phyloP scores from a whole-genome alignment of 768 basidiomycete genomes.

The Pisolithus orientalis region DNA sequence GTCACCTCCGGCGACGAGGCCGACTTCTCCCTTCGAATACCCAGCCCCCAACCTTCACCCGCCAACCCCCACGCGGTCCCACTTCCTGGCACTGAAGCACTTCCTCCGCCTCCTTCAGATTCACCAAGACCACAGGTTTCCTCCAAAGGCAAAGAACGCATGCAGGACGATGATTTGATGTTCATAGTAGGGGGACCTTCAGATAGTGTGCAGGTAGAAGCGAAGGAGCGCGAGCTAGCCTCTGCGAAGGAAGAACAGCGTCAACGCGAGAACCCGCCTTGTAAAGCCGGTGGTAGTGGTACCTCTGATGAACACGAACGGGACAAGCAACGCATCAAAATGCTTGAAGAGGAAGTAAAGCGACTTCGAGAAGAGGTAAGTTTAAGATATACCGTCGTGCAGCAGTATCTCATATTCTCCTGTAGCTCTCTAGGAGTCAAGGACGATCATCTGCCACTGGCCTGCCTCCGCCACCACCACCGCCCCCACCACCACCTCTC shows the following conservation, averaged over 20 bases:
- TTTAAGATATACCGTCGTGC: neutral
- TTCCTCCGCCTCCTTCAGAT: neutral
- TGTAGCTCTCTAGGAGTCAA: constrained; percentile 43
- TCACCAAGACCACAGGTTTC: constrained; percentile 5
- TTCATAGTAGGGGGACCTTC: constrained; percentile 35
- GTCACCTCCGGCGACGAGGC: constrained; percentile 37
- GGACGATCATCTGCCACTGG: constrained; percentile 9
- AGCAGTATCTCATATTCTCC: constrained; percentile 1
- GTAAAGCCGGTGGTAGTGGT: constrained; percentile 28
- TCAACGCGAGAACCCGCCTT: constrained; percentile 35
- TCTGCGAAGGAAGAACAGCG: constrained; percentile 49
- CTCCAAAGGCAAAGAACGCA: constrained; percentile 44
- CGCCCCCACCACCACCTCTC: constrained; percentile 33
- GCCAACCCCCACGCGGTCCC: constrained; percentile 18
- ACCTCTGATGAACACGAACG: constrained; percentile 37
- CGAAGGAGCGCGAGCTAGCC: constrained; percentile 58
- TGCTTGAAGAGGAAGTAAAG: constrained; percentile 61
- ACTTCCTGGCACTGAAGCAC: constrained; percentile 13
- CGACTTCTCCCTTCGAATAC: constrained; percentile 47
- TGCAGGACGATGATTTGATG: constrained; percentile 20
- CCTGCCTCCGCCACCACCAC: constrained; percentile 35
- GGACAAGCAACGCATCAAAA: constrained; percentile 59
- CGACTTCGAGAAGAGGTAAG: constrained; percentile 52
- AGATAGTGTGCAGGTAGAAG: constrained; percentile 42
- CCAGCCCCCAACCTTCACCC: constrained; percentile 37